A percentile compares a stretch with the other conserved stretches of the same genome.
These are phyloP conservation scores for Ceratobasidium sp. DNA, from an alignment of 1,284 basidiomycete species.

Conservation along the genomic window DNA sequence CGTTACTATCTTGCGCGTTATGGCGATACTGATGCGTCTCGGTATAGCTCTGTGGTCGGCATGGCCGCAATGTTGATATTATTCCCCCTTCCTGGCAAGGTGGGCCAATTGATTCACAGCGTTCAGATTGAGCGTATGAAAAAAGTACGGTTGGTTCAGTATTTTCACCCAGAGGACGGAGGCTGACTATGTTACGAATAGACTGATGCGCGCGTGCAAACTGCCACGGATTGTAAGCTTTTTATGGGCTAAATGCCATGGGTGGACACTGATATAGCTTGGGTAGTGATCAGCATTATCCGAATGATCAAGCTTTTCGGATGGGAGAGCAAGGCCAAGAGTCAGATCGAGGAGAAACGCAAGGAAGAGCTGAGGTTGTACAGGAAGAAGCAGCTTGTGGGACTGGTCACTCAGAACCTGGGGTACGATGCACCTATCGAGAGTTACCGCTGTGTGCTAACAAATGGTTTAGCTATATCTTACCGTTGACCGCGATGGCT, in stretches of 20 bases:
- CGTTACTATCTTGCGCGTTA: neutral
- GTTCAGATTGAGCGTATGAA: slow-evolving; percentile 51
- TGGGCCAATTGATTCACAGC: slow-evolving; percentile 48
- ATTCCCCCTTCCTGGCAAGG: slow-evolving; percentile 56
- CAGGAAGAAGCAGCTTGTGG: slow-evolving; percentile 58
- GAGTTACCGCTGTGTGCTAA: neutral
- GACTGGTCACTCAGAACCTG: slow-evolving; percentile 55
- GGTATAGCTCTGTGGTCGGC: slow-evolving; percentile 62
- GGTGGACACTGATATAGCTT: neutral
- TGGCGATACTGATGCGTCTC: no score
- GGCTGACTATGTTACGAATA: slow-evolving; percentile 44
- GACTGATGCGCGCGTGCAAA: slow-evolving; percentile 64
- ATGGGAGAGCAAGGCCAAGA: slow-evolving; percentile 68
- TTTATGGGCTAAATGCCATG: slow-evolving; percentile 16
- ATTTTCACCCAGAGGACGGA: neutral
- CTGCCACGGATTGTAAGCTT: slow-evolving; percentile 60
- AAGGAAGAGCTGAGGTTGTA: slow-evolving; percentile 66
- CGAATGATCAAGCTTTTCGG: slow-evolving; percentile 77
- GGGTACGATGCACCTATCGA: slow-evolving; percentile 34
- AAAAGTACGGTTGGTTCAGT: slow-evolving; percentile 29
- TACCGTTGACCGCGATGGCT: slow-evolving; percentile 74
- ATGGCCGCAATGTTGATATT: slow-evolving; percentile 61
- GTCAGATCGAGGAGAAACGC: slow-evolving; percentile 62
- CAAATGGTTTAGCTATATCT: slow-evolving; percentile 60
- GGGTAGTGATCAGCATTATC: slow-evolving; percentile 60